phyloP scores from a whole-genome alignment of 257 asterid genomes.

The Datura wrightii region DNA sequence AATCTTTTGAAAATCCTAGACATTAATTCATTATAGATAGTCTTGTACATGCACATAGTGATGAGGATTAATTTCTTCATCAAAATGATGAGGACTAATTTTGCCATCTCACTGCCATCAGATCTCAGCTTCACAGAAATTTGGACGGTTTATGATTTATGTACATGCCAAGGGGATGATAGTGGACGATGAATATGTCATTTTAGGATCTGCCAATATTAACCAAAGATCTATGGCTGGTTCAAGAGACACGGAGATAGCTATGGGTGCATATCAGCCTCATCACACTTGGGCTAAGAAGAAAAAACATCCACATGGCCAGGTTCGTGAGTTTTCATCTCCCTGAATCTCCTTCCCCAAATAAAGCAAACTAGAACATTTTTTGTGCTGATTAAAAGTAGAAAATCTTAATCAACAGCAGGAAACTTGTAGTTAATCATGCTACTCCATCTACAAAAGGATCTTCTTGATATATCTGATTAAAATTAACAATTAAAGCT shows the following conservation, averaged over 20 bases:
- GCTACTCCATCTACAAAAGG: not conserved
- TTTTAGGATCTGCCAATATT: slow-evolving; percentile 83
- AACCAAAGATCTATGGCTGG: slow-evolving; percentile 92
- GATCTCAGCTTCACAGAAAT: slow-evolving; percentile 57
- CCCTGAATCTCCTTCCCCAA: slow-evolving; percentile 14
- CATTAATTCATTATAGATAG: not conserved
- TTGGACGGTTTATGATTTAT: slow-evolving; percentile 70
- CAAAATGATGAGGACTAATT: not conserved
- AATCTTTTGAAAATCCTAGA: slow-evolving; percentile 4
- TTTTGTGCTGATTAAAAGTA: not conserved
- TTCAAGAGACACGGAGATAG: slow-evolving; percentile 87
- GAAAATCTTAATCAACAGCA: not conserved
- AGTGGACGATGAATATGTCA: slow-evolving; percentile 82
- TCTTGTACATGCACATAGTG: slow-evolving; percentile 10
- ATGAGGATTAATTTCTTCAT: not conserved
- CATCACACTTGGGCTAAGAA: slow-evolving; percentile 68
- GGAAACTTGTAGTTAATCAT: not conserved
- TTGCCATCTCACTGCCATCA: slow-evolving; percentile 31
- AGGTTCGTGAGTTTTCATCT: slow-evolving; percentile 50
- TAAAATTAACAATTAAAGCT: not conserved
- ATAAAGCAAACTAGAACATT: not conserved
- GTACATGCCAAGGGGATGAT: slow-evolving; percentile 90
- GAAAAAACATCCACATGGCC: slow-evolving; percentile 64
- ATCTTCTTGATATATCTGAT: not conserved
- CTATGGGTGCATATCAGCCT: slow-evolving; percentile 90